A percentile compares a stretch with the other conserved stretches of the same genome.
Conservation (phyloP, 2,329 filamentous ascomycete genomes). For the Pezizomycotina sp. region DNA sequence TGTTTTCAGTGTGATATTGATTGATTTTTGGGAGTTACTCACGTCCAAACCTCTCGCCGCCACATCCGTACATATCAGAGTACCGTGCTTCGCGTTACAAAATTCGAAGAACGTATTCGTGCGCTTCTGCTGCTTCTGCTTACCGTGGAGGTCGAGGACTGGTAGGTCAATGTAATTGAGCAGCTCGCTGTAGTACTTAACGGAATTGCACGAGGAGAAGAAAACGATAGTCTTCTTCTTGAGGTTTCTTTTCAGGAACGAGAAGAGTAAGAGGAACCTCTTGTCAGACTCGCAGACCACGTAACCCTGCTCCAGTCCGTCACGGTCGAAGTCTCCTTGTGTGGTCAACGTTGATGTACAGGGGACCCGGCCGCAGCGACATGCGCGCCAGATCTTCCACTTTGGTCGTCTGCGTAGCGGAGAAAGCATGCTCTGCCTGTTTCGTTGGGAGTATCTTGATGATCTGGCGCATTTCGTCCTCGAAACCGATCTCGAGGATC, state of each 20-base stretch:
- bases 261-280: slow-evolving; percentile 83
- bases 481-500: slow-evolving; percentile 92
- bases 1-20: no score
- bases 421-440: slow-evolving; percentile 93
- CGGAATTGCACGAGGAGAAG: slow-evolving; percentile 79
- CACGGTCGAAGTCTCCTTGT: slow-evolving; percentile 85
- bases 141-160: slow-evolving; percentile 73
- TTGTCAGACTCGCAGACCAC: slow-evolving; percentile 86
- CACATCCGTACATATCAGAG: slow-evolving; percentile 89
- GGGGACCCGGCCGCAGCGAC: slow-evolving; percentile 71
- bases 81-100: slow-evolving; percentile 66
- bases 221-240: slow-evolving; percentile 93
- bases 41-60: slow-evolving; percentile 84
- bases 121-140: slow-evolving; percentile 98
- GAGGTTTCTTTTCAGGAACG: slow-evolving; percentile 76
- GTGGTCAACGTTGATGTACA: slow-evolving; percentile 96
- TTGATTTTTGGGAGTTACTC: slow-evolving; percentile 28
- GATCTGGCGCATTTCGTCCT: slow-evolving; percentile 95
- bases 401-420: slow-evolving; percentile 94
- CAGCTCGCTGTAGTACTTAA: slow-evolving; percentile 89
- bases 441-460: slow-evolving; percentile 65
- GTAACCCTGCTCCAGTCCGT: slow-evolving; percentile 89
- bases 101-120: slow-evolving; percentile 99
- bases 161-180: slow-evolving; percentile 95
- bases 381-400: slow-evolving; percentile 93